Conservation (phyloP, 2,329 filamentous ascomycete species). For the Colletotrichum sp. region DNA sequence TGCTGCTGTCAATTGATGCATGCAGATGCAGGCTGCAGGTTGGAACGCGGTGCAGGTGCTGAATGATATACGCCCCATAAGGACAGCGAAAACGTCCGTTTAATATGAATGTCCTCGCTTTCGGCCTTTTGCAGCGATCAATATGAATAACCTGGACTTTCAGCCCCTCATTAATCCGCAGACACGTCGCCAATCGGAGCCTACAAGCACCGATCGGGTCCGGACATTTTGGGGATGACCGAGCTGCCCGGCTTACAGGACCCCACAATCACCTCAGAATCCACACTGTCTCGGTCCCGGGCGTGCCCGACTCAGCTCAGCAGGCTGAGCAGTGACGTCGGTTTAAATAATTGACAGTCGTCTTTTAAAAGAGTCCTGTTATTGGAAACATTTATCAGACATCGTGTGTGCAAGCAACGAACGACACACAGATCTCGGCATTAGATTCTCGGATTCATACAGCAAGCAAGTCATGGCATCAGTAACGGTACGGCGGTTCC, state of each 20-base stretch:
- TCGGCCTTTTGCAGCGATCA: background rate
- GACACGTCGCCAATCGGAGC: background rate
- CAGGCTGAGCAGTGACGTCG: background rate
- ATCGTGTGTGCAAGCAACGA: background rate
- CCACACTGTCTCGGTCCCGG: background rate
- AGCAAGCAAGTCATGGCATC: background rate
- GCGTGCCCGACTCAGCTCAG: background rate
- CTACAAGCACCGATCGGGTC: background rate
- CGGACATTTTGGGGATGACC: conserved; percentile 22
- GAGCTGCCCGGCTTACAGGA: background rate
- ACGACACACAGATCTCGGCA: background rate
- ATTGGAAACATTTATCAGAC: background rate
- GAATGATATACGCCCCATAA: background rate
- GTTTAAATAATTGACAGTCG: background rate
- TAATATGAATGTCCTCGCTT: background rate
- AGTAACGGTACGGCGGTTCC: conserved; percentile 8
- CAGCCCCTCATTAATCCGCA: background rate
- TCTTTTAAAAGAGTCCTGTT: accelerated
- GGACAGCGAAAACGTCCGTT: background rate
- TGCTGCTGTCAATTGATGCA: background rate
- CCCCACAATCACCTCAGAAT: background rate
- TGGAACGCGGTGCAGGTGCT: background rate
- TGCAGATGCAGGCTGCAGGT: background rate
- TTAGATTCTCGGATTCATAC: background rate
- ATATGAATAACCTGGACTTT: background rate